Evolutionary conservation across 768 basidiomycete genomes (phyloP).

Genomic region (Sarcomyxa edulis): DNA sequence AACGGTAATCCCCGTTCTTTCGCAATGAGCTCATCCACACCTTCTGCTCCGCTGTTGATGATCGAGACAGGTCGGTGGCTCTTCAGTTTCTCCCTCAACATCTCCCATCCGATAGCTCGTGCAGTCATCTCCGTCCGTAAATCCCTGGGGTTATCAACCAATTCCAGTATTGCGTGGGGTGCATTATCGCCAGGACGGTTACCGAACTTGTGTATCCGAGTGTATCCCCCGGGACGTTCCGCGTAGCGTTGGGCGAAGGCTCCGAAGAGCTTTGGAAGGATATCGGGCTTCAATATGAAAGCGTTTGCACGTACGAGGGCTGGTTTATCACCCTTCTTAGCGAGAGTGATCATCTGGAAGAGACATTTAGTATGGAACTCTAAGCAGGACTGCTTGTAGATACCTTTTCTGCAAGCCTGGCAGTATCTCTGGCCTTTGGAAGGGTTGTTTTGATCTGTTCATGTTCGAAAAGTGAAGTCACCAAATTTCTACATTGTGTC

Average conservation of each 20-base stretch:
- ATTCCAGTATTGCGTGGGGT: slow-evolving; percentile 83
- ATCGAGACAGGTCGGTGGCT: slow-evolving; percentile 36
- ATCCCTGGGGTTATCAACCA: slow-evolving; percentile 94
- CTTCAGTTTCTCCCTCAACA: slow-evolving; percentile 53
- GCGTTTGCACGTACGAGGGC: slow-evolving; percentile 69
- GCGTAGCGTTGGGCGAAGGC: slow-evolving; percentile 79
- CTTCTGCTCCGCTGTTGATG: slow-evolving; percentile 45
- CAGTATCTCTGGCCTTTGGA: slow-evolving; percentile 90
- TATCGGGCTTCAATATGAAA: slow-evolving; percentile 69
- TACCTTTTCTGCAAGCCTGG: slow-evolving; percentile 91
- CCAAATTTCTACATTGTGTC: slow-evolving; percentile 65
- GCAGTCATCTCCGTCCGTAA: slow-evolving; percentile 86
- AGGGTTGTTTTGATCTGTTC: slow-evolving; percentile 95
- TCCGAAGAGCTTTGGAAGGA: slow-evolving; percentile 80
- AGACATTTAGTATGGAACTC: slow-evolving; percentile 6
- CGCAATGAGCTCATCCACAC: slow-evolving; percentile 40
- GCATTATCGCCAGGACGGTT: slow-evolving; percentile 90
- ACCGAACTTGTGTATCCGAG: slow-evolving; percentile 90
- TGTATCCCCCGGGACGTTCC: slow-evolving; percentile 86
- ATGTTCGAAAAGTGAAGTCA: slow-evolving; percentile 90
- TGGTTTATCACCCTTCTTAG: slow-evolving; percentile 74
- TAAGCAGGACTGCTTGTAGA: background rate
- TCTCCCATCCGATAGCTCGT: slow-evolving; percentile 81
- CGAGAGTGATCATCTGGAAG: slow-evolving; percentile 80
- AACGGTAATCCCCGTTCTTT: slow-evolving; percentile 38